Conservation (phyloP, 1,139 yeast genomes). For the Candida mesenterica region DNA sequence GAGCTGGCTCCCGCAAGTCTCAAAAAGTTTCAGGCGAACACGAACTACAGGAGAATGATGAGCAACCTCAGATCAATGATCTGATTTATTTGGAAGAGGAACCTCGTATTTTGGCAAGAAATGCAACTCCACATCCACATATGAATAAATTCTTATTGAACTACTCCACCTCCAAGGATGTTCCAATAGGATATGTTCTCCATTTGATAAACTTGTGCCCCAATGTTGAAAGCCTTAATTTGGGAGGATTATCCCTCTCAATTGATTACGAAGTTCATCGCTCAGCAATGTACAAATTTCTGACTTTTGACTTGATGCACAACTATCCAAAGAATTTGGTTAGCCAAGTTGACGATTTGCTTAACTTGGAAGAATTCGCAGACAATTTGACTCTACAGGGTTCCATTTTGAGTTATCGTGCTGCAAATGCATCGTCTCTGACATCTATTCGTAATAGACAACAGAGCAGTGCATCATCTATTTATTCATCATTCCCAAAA, state of each 20-base stretch:
- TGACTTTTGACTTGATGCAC: slow-evolving; percentile 38
- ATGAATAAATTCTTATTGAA: slow-evolving; percentile 56
- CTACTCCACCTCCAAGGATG: slow-evolving; percentile 59
- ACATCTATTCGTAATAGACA: slow-evolving; percentile 17
- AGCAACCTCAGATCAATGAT: too few species aligned
- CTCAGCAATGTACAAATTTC: slow-evolving; percentile 33
- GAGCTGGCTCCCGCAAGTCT: slow-evolving; percentile 1
- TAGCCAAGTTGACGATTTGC: slow-evolving; percentile 22
- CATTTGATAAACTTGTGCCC: slow-evolving; percentile 62
- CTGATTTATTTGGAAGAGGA: slow-evolving; percentile 2
- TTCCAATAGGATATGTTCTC: slow-evolving; percentile 66
- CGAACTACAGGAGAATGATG: background rate
- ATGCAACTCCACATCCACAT: slow-evolving; percentile 49
- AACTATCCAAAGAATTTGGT: slow-evolving; percentile 37
- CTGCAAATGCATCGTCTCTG: slow-evolving; percentile 11
- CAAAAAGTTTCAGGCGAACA: background rate
- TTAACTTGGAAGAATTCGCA: slow-evolving; percentile 16
- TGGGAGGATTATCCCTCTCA: slow-evolving; percentile 56
- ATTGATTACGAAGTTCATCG: slow-evolving; percentile 53
- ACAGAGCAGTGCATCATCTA: slow-evolving; percentile 23
- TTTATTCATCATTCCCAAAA: slow-evolving; percentile 19
- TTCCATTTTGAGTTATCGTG: slow-evolving; percentile 2
- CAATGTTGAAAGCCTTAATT: slow-evolving; percentile 47
- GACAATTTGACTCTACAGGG: slow-evolving; percentile 6
- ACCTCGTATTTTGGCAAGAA: slow-evolving; percentile 8